Evolutionary conservation across 1,284 basidiomycete species (phyloP).

Genomic region (Trichosporon sp.): DNA sequence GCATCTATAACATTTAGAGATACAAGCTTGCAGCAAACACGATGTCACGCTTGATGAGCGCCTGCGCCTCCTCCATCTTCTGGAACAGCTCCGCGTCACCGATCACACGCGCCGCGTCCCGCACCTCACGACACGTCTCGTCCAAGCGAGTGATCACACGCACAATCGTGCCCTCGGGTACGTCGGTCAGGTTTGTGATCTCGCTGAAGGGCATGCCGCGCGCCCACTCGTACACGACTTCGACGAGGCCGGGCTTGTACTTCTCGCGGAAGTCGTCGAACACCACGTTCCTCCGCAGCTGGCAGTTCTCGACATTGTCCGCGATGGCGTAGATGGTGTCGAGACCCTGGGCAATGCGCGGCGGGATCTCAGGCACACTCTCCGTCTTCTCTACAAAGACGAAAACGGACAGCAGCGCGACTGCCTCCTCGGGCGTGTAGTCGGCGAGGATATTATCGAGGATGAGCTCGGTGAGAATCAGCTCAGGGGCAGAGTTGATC

Average conservation of each 20-base stretch:
- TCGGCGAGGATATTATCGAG: slow-evolving; percentile 86
- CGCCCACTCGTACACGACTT: slow-evolving; percentile 98
- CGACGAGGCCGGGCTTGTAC: slow-evolving; percentile 83
- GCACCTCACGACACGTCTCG: slow-evolving; percentile 93
- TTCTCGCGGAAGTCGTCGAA: slow-evolving; percentile 67
- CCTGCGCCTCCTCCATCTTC: slow-evolving; percentile 95
- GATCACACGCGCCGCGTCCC: slow-evolving; percentile 95
- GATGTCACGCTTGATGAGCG: slow-evolving; percentile 88
- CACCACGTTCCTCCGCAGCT: slow-evolving; percentile 71
- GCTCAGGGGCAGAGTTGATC: slow-evolving; percentile 96
- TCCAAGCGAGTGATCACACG: slow-evolving; percentile 92
- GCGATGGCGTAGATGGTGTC: slow-evolving; percentile 73
- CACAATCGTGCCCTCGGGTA: slow-evolving; percentile 95
- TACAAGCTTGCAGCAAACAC: slow-evolving; percentile 82
- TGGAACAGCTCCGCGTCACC: slow-evolving; percentile 92
- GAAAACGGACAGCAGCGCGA: slow-evolving; percentile 93
- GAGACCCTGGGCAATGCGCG: slow-evolving; percentile 65
- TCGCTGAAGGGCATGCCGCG: slow-evolving; percentile 96
- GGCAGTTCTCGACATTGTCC: slow-evolving; percentile 74
- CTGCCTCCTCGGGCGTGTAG: slow-evolving; percentile 92
- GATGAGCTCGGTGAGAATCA: slow-evolving; percentile 93
- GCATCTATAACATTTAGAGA: slow-evolving; percentile 55
- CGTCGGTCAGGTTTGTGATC: slow-evolving; percentile 87
- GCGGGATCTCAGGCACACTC: slow-evolving; percentile 70
- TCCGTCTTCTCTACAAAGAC: slow-evolving; percentile 98